A percentile compares a stretch with the other conserved stretches of the same genome.
phyloP scores from a whole-genome alignment of 768 basidiomycete species.

The Candolleomyces aberdarensis region DNA sequence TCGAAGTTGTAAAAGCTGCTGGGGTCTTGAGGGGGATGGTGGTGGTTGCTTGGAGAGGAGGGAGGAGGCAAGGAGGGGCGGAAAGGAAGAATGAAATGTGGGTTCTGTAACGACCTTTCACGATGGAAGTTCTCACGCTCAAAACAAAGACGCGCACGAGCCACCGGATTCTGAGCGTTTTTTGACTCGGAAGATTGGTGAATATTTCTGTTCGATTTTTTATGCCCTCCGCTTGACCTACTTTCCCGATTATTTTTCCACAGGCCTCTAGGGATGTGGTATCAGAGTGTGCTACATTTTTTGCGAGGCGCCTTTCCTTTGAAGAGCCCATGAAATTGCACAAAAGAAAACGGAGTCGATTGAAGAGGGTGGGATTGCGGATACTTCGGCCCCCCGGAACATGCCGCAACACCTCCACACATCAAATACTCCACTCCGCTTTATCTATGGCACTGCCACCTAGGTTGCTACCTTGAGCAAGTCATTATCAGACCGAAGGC shows the following conservation, averaged over 20 bases:
- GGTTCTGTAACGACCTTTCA: conserved; percentile 32
- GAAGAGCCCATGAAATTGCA: background rate
- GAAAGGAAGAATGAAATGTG: conserved; percentile 30
- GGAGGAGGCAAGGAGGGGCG: conserved; percentile 37
- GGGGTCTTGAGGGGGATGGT: conserved; percentile 21
- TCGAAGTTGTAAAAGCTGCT: conserved; percentile 19
- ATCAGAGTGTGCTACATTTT: background rate
- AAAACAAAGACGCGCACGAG: conserved; percentile 39
- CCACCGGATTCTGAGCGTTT: conserved; percentile 47
- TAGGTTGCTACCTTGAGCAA: too few relatives aligned
- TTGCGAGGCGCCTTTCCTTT: background rate
- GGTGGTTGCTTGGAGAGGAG: conserved; percentile 32
- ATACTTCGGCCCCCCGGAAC: conserved; percentile 7
- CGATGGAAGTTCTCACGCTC: conserved; percentile 46
- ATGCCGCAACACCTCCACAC: conserved; percentile 6
- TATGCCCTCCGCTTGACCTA: conserved; percentile 13
- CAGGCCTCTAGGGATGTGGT: background rate
- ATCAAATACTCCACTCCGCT: conserved; percentile 1
- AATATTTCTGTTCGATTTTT: conserved; percentile 30
- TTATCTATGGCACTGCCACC: background rate
- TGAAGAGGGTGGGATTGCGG: background rate
- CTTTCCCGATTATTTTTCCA: background rate
- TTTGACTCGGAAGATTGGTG: conserved; percentile 47
- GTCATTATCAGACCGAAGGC: too few relatives aligned
- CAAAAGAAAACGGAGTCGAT: conserved; percentile 3